Evolutionary conservation across 129 eudicot species (phyloP).

Genomic region (Calendula officinalis): DNA sequence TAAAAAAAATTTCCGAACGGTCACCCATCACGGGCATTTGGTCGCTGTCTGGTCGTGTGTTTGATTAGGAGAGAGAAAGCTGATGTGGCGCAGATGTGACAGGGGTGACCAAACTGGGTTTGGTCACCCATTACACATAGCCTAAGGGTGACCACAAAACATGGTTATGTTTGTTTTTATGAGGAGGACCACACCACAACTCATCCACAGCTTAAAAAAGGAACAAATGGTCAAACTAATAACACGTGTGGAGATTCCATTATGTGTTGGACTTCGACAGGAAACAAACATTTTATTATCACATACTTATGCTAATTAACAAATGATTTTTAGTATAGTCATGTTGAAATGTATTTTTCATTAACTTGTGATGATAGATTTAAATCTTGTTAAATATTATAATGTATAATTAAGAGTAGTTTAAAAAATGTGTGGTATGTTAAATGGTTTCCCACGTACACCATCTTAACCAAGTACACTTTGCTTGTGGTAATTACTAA

Average conservation of each 20-base stretch:
- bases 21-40: too few relatives aligned
- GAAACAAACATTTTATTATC: constrained; percentile 24
- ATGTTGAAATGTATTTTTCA: too few relatives aligned
- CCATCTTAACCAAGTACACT: background rate
- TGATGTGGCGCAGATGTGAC: too few relatives aligned
- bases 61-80: too few relatives aligned
- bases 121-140: constrained; percentile 13
- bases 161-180: constrained; percentile 29
- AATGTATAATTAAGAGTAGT: too few relatives aligned
- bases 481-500: background rate
- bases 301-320: constrained; percentile 5
- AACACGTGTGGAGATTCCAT: constrained; percentile 46
- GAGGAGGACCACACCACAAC: constrained; percentile 39
- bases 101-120: too few relatives aligned
- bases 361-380: too few relatives aligned
- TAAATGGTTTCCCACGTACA: constrained; percentile 6
- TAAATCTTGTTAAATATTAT: too few relatives aligned
- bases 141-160: constrained; percentile 27
- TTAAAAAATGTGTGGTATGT: background rate
- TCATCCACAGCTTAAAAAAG: constrained; percentile 32
- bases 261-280: constrained; percentile 16
- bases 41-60: too few relatives aligned
- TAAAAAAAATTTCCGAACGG: too few relatives aligned
- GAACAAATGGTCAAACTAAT: constrained; percentile 35
- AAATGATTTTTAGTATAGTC: too few relatives aligned